A percentile compares a stretch with the other conserved stretches of the same genome.
Conservation (phyloP, 2,329 filamentous ascomycete genomes). For the Aspergillus sp. region DNA sequence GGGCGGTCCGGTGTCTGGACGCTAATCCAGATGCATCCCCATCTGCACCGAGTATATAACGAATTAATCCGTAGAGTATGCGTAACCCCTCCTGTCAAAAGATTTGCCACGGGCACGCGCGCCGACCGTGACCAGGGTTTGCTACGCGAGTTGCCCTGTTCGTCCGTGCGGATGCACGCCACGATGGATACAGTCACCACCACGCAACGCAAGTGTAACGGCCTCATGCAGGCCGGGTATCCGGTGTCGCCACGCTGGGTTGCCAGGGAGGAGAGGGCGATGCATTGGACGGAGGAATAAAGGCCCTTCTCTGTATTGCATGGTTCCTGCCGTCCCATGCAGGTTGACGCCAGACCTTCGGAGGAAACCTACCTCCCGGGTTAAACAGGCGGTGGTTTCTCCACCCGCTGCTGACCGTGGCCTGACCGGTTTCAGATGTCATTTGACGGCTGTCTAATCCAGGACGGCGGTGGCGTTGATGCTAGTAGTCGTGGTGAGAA, state of each 20-base stretch:
- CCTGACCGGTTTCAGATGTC: neutral
- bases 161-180: conserved; percentile 20
- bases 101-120: neutral
- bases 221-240: conserved; percentile 12
- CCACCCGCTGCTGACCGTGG: neutral
- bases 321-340: conserved; percentile 6
- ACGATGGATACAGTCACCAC: conserved; percentile 4
- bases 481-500: neutral
- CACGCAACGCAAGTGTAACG: conserved; percentile 8
- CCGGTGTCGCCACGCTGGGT: neutral
- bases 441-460: neutral
- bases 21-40: too few relatives aligned
- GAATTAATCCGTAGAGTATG: neutral
- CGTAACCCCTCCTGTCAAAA: neutral
- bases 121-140: neutral
- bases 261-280: neutral
- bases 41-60: too few relatives aligned
- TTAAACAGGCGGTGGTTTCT: neutral
- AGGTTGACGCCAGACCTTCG: conserved; percentile 6
- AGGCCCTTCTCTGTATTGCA: too few relatives aligned
- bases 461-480: neutral
- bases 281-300: too few relatives aligned
- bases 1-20: too few relatives aligned
- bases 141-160: conserved; percentile 1
- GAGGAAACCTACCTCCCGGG: conserved; percentile 9